These are phyloP conservation scores for Haematococcus lacustris DNA, from an alignment of 139 green algal genomes.

Conservation along the genomic window DNA sequence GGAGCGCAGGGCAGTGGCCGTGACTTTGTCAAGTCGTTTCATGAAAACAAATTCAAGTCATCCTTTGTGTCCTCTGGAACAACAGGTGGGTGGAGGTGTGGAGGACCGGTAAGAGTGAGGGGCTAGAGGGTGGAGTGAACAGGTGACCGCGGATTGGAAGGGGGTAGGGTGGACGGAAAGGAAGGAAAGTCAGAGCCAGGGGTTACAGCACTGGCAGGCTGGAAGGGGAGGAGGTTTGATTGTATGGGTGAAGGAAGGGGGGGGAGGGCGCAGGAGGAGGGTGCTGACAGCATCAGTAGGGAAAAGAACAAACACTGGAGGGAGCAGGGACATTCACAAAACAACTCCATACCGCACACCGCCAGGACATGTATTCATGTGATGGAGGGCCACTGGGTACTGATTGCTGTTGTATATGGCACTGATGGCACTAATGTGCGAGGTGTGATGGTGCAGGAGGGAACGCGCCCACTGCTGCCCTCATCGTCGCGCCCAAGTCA, in stretches of 20 bases:
- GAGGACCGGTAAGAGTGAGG: neutral
- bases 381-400: neutral
- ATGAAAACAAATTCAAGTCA: slow-evolving; percentile 33
- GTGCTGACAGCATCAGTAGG: no score
- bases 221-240: neutral
- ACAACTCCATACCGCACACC: no score
- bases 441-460: slow-evolving; percentile 15
- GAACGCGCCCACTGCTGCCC: slow-evolving; percentile 33
- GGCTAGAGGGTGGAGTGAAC: no score
- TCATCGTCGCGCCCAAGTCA: slow-evolving; percentile 60
- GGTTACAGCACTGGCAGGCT: neutral
- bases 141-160: no score
- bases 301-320: no score
- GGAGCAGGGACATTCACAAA: no score
- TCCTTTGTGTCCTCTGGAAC: slow-evolving; percentile 63
- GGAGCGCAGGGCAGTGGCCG: slow-evolving; percentile 5
- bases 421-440: neutral
- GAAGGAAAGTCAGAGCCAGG: neutral
- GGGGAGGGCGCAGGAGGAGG: no score
- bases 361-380: neutral
- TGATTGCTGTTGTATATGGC: neutral
- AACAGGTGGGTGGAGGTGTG: slow-evolving; percentile 15
- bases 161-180: neutral
- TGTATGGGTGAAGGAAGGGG: neutral
- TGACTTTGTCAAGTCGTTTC: slow-evolving; percentile 25